Conservation (phyloP, 257 asterid species). For the Solanum tarapatanum region DNA sequence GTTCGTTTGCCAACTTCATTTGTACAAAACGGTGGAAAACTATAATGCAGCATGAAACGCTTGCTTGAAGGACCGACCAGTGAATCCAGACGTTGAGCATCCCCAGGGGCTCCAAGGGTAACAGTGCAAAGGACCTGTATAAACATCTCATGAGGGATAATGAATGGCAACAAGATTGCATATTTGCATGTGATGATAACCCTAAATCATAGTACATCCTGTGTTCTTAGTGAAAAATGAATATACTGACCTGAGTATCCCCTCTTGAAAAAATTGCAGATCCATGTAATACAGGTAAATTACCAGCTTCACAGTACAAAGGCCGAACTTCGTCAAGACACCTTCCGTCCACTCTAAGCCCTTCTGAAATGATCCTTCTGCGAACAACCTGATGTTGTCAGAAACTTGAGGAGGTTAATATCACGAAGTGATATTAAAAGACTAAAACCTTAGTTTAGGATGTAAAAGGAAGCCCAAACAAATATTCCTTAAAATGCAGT, state of each 20-base stretch:
- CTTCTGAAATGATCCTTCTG: slow-evolving; percentile 71
- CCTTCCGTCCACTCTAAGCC: slow-evolving; percentile 90
- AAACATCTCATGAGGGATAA: not conserved
- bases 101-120: slow-evolving; percentile 96
- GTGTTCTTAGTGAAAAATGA: not conserved
- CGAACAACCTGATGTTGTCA: slow-evolving; percentile 63
- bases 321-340: slow-evolving; percentile 88
- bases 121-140: slow-evolving; percentile 91
- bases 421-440: not conserved
- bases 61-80: slow-evolving; percentile 90
- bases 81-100: slow-evolving; percentile 81
- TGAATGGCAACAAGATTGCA: not conserved
- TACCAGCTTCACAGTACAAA: slow-evolving; percentile 80
- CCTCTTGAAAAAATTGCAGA: slow-evolving; percentile 86
- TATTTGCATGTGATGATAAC: not conserved
- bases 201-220: not conserved
- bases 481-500: not conserved
- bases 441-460: not conserved
- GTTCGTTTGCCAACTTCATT: slow-evolving; percentile 90
- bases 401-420: slow-evolving; percentile 14
- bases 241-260: slow-evolving; percentile 75
- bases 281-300: slow-evolving; percentile 73
- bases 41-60: slow-evolving; percentile 95
- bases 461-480: not conserved
- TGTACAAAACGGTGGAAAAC: slow-evolving; percentile 90